These are phyloP conservation scores for Nemania sp. DNA, from an alignment of 2,329 filamentous ascomycete genomes.

Conservation along the genomic window DNA sequence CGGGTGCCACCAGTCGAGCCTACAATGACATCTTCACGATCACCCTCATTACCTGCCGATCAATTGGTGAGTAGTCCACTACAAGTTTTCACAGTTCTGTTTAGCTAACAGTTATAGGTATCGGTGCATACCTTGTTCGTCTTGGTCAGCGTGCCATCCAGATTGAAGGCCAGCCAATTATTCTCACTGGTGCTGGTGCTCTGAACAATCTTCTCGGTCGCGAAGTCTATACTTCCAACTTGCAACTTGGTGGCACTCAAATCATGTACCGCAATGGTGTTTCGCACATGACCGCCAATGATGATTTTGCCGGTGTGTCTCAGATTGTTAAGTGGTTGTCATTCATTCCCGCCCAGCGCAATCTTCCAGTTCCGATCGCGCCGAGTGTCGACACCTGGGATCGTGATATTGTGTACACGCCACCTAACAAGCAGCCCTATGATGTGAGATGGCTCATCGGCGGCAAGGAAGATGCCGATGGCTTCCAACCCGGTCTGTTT, in stretches of 20 bases:
- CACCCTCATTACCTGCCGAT: constrained; percentile 95
- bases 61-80: constrained; percentile 69
- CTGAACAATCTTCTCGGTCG: constrained; percentile 98
- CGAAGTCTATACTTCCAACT: constrained; percentile 97
- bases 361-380: constrained; percentile 88
- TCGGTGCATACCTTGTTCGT: constrained; percentile 97
- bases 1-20: constrained; percentile 92
- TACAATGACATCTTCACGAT: constrained; percentile 99
- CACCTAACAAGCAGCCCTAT: constrained; percentile 80
- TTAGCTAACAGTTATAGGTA: constrained; percentile 59
- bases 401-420: constrained; percentile 84
- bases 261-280: constrained; percentile 99
- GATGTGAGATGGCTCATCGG: constrained; percentile 93
- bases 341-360: constrained; percentile 94
- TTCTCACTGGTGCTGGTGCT: constrained; percentile 93
- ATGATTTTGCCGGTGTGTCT: constrained; percentile 96
- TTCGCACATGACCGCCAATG: constrained; percentile 95
- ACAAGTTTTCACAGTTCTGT: constrained; percentile 16
- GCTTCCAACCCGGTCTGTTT: constrained; percentile 89
- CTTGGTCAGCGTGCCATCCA: constrained; percentile 98
- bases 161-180: constrained; percentile 98
- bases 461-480: constrained; percentile 82
- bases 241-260: constrained; percentile 99
- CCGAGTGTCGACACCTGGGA: constrained; percentile 88
- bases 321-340: constrained; percentile 99